Percentiles rank a stretch among this genome's conserved stretches.
Conservation (phyloP, 2,329 filamentous ascomycete species). For the Aspergillus neotritici region DNA sequence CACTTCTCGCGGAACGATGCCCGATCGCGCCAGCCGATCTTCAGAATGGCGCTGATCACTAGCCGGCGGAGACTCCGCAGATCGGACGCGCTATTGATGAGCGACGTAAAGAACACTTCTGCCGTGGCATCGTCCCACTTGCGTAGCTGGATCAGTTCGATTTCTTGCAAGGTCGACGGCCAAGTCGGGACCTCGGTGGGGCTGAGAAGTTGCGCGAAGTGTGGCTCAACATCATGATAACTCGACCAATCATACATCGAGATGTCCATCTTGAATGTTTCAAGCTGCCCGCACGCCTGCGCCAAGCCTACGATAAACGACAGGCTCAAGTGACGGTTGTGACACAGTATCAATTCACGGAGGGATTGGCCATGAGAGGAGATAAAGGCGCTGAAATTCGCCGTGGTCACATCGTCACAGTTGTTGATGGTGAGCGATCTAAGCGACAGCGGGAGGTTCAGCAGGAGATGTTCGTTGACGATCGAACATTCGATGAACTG, state of each 20-base stretch:
- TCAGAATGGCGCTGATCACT: conserved; percentile 69
- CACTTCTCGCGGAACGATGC: conserved; percentile 73
- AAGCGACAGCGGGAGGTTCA: conserved; percentile 61
- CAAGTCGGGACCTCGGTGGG: conserved; percentile 63
- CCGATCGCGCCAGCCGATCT: conserved; percentile 73
- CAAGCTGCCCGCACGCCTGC: conserved; percentile 62
- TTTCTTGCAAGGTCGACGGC: conserved; percentile 63
- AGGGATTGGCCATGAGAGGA: conserved; percentile 62
- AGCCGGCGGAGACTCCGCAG: conserved; percentile 65
- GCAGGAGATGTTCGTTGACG: conserved; percentile 63
- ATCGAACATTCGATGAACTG: conserved; percentile 70
- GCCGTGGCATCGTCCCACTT: conserved; percentile 67
- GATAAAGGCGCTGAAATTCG: conserved; percentile 61
- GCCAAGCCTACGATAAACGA: conserved; percentile 66
- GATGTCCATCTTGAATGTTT: conserved; percentile 69
- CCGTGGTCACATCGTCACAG: conserved; percentile 68
- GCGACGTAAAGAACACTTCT: conserved; percentile 70
- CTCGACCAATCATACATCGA: conserved; percentile 66
- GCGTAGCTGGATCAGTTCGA: conserved; percentile 72
- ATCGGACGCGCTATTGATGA: conserved; percentile 64
- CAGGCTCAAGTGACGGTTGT: conserved; percentile 74
- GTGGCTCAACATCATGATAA: conserved; percentile 66
- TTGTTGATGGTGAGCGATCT: conserved; percentile 68
- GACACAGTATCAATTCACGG: conserved; percentile 62
- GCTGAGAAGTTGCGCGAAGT: conserved; percentile 62